These are phyloP conservation scores for Phytophthora hibernalis DNA, from an alignment of 352 stramenopile species.

Conservation along the genomic window DNA sequence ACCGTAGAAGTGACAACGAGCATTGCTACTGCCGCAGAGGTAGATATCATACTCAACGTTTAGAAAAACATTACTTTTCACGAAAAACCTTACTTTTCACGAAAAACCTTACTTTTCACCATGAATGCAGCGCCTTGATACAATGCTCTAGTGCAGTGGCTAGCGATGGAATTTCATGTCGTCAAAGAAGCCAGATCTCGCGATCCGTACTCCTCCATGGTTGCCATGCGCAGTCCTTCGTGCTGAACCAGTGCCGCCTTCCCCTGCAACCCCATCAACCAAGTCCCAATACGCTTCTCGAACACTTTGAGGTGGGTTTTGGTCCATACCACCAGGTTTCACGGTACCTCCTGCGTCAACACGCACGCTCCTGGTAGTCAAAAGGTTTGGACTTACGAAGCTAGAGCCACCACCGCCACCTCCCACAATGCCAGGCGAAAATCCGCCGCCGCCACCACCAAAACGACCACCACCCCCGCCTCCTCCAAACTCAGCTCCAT, in stretches of 20 bases:
- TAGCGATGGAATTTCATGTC: slow-evolving; percentile 79
- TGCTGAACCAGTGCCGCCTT: slow-evolving; percentile 56
- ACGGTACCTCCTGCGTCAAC: slow-evolving; percentile 45
- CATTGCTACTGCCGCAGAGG: background rate
- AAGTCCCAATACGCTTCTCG: slow-evolving; percentile 64
- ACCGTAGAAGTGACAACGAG: slow-evolving; percentile 3
- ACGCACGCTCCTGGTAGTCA: slow-evolving; percentile 53
- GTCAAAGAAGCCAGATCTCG: slow-evolving; percentile 68
- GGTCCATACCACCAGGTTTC: slow-evolving; percentile 56
- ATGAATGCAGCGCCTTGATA: background rate
- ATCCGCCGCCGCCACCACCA: slow-evolving; percentile 71
- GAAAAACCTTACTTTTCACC: too few species aligned
- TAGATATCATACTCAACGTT: slow-evolving; percentile 19
- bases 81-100: too few species aligned
- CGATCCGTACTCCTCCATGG: slow-evolving; percentile 71
- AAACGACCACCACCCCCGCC: slow-evolving; percentile 71
- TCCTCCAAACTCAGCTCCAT: slow-evolving; percentile 78
- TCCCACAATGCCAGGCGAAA: slow-evolving; percentile 74
- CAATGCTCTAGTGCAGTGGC: background rate
- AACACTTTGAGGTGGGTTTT: slow-evolving; percentile 62
- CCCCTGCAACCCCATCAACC: slow-evolving; percentile 59
- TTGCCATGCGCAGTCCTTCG: slow-evolving; percentile 47
- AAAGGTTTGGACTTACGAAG: slow-evolving; percentile 53
- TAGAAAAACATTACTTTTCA: slow-evolving; percentile 21
- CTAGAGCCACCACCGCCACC: slow-evolving; percentile 72